Evolutionary conservation across 768 basidiomycete genomes (phyloP).

Genomic region (Strobilomyces echinocephalus): DNA sequence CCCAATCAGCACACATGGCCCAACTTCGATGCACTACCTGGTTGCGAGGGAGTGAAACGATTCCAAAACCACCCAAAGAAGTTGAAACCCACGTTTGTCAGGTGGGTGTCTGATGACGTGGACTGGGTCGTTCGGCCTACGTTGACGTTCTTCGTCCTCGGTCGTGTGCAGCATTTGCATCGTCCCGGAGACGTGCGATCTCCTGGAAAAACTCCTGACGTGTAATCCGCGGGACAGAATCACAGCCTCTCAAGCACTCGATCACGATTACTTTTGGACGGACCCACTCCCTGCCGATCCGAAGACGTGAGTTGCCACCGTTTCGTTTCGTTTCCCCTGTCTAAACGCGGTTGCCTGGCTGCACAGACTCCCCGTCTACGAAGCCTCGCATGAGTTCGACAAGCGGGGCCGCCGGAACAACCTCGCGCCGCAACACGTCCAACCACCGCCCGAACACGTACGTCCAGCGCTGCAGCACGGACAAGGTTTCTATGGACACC

Average conservation of each 20-base stretch:
- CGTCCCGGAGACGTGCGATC: slow-evolving; percentile 68
- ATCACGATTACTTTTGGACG: slow-evolving; percentile 94
- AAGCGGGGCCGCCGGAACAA: slow-evolving; percentile 59
- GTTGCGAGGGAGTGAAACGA: slow-evolving; percentile 73
- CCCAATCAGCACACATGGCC: slow-evolving; percentile 83
- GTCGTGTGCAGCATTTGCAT: slow-evolving; percentile 41
- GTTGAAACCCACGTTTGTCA: slow-evolving; percentile 54
- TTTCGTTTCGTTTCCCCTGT: neutral
- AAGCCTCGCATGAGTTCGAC: slow-evolving; percentile 81
- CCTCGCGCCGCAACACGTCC: slow-evolving; percentile 23
- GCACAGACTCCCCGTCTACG: slow-evolving; percentile 65
- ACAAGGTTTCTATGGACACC: slow-evolving; percentile 26
- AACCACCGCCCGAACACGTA: slow-evolving; percentile 29
- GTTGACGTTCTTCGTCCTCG: slow-evolving; percentile 4
- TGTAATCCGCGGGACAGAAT: slow-evolving; percentile 82
- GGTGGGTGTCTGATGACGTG: slow-evolving; percentile 38
- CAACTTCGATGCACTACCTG: slow-evolving; percentile 67
- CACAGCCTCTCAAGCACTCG: slow-evolving; percentile 80
- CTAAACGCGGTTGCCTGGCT: neutral
- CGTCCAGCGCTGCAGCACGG: slow-evolving; percentile 32
- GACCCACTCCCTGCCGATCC: slow-evolving; percentile 85
- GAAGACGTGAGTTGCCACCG: slow-evolving; percentile 50
- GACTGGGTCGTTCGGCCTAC: neutral
- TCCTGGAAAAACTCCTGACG: slow-evolving; percentile 75
- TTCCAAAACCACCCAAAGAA: slow-evolving; percentile 52